Base-by-base conservation (phyloP, 805 yeast species). In the Saccharomycopsis sp. region DNA sequence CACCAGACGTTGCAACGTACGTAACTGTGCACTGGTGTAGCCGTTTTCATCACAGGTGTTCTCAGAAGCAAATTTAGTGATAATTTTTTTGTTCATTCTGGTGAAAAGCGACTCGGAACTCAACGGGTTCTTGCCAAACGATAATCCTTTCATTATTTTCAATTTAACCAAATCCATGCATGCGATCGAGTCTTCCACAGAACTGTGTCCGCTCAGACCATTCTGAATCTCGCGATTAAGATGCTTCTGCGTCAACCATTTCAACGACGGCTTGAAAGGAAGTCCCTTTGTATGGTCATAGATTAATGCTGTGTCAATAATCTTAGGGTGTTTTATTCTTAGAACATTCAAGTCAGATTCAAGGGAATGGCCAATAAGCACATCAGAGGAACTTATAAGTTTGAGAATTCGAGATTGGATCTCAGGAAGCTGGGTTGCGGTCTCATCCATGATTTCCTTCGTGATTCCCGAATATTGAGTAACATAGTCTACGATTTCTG, bases 381-480 rank as follows among this genome's bases (percentile, higher is more conserved):
- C 76, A 68, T 91, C 97, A 17, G 74, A 72, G 3, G 81, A 72
- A n/a, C 77, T 72, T 2, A 93, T 73, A 1, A 79, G 64, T 1
- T 67, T 63, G 1, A 80, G 55, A 3, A 94, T 59, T 64, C 78
- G 74, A 1, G 75, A 60, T 68, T 91, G 97, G 1, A 89, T 81
- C 64, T 92, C 96, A 17, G 69, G 61, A 15, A 86, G 69, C 0
- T 86, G 82, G 0, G 87, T 86, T 0, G 85, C 82, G 1, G 86
- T 93, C 52, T 75, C 78, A 15, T 69, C 65, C 3, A 94, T 74
- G 65, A 77, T 72, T 58, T 86, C 92, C 56, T 79, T 82, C 0
- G 97, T 89, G 54, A 93, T 89, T 0, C 99, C 99, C 34, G 97
- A 89, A 67, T 82, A 93, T 64, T 75, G 73, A 0, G 98, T 94